A percentile compares a stretch with the other conserved stretches of the same genome.
Conservation (phyloP, 176 grass and related monocot genomes). For the Panicum miliaceum region DNA sequence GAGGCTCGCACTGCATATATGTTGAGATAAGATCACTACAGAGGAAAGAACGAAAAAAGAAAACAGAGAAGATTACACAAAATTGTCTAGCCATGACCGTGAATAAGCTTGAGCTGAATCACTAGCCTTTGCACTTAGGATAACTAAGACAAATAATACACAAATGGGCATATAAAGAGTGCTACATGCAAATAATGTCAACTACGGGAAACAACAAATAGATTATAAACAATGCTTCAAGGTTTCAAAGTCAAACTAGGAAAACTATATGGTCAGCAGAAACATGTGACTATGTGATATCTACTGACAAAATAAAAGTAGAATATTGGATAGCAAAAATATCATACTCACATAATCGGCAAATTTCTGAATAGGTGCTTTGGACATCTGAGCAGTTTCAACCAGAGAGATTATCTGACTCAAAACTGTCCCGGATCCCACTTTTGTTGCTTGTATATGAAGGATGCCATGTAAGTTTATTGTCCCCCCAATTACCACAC, state of each 20-base stretch:
- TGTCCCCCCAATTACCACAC: conserved; percentile 82
- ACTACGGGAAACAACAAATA: neutral
- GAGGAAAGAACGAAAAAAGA: neutral
- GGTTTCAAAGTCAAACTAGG: conserved; percentile 7
- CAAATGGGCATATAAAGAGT: conserved; percentile 17
- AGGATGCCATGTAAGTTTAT: conserved; percentile 93
- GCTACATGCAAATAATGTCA: neutral
- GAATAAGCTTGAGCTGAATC: neutral
- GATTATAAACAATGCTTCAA: neutral
- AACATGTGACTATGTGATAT: neutral
- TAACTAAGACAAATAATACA: conserved; percentile 2
- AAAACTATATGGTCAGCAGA: neutral
- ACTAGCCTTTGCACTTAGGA: neutral
- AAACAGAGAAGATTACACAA: neutral
- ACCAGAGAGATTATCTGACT: conserved; percentile 99
- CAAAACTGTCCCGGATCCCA: conserved; percentile 87
- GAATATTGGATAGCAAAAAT: neutral
- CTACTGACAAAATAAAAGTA: neutral
- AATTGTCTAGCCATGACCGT: neutral
- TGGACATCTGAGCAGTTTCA: conserved; percentile 97
- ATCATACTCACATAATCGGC: conserved; percentile 84
- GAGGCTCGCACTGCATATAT: neutral
- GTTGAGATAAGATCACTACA: neutral
- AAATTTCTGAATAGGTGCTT: conserved; percentile 99
- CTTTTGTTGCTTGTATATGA: conserved; percentile 94